These are phyloP conservation scores for Ustilago hordei DNA, from an alignment of 1,284 basidiomycete species.

Conservation along the genomic window DNA sequence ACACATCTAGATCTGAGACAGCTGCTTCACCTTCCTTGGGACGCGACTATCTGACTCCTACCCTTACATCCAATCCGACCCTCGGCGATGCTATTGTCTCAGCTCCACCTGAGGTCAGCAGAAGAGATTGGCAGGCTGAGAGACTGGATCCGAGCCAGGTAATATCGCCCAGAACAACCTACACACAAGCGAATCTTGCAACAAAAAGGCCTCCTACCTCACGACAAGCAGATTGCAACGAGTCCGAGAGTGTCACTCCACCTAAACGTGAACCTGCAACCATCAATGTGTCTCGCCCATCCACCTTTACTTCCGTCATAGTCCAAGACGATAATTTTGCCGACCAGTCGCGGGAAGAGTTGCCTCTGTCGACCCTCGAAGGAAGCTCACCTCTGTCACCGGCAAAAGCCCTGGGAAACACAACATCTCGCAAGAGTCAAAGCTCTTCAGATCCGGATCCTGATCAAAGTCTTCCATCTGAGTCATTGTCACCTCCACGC, in stretches of 20 bases:
- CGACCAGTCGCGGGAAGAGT: background rate
- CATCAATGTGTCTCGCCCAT: background rate
- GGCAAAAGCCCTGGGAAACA: background rate
- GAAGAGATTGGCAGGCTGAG: background rate
- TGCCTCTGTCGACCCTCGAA: background rate
- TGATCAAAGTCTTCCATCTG: conserved; percentile 13
- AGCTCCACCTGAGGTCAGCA: background rate
- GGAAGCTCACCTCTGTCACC: background rate
- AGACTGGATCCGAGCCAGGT: background rate
- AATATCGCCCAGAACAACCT: background rate
- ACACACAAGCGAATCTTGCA: background rate
- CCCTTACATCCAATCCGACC: conserved; percentile 5
- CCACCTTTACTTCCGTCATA: background rate
- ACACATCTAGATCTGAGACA: background rate
- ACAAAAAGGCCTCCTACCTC: background rate
- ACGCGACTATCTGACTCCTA: background rate
- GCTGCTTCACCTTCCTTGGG: background rate
- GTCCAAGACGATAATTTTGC: background rate
- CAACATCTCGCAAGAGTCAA: conserved; percentile 5
- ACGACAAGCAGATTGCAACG: too few species aligned
- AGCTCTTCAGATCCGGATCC: background rate
- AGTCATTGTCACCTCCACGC: conserved; percentile 10
- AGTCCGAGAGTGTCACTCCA: background rate
- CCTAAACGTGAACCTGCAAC: background rate
- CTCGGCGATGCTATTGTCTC: background rate